Conservation (phyloP, 768 basidiomycete genomes). For the Daedaleopsis nitida region DNA sequence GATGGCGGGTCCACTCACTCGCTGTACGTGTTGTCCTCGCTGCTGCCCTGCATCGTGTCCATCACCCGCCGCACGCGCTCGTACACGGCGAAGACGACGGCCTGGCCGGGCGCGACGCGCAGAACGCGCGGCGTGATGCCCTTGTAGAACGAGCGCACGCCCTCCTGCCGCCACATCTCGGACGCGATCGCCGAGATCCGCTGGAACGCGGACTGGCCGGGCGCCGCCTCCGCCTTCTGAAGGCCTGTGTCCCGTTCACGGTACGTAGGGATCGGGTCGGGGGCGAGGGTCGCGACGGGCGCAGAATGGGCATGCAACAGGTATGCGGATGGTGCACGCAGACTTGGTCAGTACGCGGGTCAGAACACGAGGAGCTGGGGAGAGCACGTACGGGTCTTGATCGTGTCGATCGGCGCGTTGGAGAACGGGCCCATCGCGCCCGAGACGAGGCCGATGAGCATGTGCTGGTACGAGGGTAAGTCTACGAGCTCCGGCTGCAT, state of each 20-base stretch:
- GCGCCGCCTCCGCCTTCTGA: slow-evolving; percentile 76
- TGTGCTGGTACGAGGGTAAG: slow-evolving; percentile 94
- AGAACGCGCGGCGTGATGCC: slow-evolving; percentile 96
- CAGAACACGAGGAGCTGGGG: not conserved
- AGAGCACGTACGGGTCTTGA: slow-evolving; percentile 80
- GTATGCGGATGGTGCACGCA: not conserved
- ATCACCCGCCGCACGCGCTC: slow-evolving; percentile 80
- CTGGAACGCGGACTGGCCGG: slow-evolving; percentile 76
- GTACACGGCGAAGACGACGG: slow-evolving; percentile 97
- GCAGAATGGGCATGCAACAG: not conserved
- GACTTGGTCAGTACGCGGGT: not conserved
- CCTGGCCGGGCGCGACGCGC: slow-evolving; percentile 95
- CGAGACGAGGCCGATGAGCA: slow-evolving; percentile 91
- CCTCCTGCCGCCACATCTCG: slow-evolving; percentile 96
- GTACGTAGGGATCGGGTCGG: not conserved
- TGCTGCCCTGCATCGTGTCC: slow-evolving; percentile 63
- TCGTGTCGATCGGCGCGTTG: slow-evolving; percentile 94
- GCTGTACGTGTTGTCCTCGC: slow-evolving; percentile 65
- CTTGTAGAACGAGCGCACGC: slow-evolving; percentile 91
- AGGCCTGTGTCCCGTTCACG: slow-evolving; percentile 51
- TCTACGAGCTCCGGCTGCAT: slow-evolving; percentile 78
- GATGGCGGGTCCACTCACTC: too few relatives aligned
- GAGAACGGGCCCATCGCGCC: slow-evolving; percentile 99
- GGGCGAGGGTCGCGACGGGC: not conserved
- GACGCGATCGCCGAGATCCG: slow-evolving; percentile 78